Evolutionary conservation across 164 flowering plant species (phyloP).

Genomic region (Sextonia rubra): DNA sequence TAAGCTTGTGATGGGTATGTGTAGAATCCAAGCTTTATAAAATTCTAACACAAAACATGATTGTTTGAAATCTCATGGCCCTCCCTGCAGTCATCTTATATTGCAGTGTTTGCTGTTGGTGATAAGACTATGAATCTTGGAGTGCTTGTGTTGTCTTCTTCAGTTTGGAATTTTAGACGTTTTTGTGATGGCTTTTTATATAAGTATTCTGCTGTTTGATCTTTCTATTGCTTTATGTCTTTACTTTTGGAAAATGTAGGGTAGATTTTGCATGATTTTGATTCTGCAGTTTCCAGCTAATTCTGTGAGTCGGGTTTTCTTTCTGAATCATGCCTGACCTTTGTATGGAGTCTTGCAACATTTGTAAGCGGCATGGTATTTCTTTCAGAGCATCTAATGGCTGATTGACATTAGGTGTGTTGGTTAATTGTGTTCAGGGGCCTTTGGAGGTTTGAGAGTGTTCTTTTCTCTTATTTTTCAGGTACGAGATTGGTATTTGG

Average conservation of each 20-base stretch:
- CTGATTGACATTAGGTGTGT: neutral
- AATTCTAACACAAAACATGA: too few relatives aligned
- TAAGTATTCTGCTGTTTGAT: neutral
- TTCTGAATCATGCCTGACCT: too few relatives aligned
- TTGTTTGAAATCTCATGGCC: too few relatives aligned
- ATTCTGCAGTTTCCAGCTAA: neutral
- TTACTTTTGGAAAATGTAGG: neutral
- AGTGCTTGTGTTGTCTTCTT: neutral
- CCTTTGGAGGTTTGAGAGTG: neutral
- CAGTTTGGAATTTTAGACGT: neutral
- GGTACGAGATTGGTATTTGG: slow-evolving; percentile 98
- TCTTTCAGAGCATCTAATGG: neutral
- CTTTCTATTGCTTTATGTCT: neutral
- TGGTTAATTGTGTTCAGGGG: neutral
- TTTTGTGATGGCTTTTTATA: neutral
- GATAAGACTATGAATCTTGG: neutral
- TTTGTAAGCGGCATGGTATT: neutral
- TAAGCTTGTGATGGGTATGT: too few relatives aligned
- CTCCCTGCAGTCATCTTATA: too few relatives aligned
- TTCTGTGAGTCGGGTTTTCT: neutral
- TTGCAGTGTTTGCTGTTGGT: neutral
- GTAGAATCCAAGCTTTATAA: too few relatives aligned
- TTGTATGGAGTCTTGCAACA: neutral
- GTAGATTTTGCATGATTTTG: neutral
- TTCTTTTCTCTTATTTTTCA: slow-evolving; percentile 15